Evolutionary conservation across 2,329 filamentous ascomycete genomes (phyloP), one percentile per base, ranked within the genome.

Genomic region (Dendryphion nanum): DNA sequence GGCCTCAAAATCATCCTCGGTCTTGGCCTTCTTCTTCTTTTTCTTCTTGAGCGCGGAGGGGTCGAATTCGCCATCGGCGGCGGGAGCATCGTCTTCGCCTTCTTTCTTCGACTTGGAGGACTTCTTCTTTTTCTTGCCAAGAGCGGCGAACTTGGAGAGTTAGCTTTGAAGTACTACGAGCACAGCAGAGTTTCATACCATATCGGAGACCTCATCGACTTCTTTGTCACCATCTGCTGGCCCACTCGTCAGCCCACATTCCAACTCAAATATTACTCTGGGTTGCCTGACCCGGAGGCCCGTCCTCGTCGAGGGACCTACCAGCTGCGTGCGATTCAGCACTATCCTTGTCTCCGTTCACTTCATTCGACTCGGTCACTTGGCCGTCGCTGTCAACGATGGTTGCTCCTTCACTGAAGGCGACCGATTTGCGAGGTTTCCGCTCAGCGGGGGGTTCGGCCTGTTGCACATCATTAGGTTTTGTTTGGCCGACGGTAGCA

Each of bases 371-470:
- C 70, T 86, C 83, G 59, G 81, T 88, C 64, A 96, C 82, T 64
- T 84, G 81, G 59, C 91, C 91, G 77, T 95, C 87, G 69, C 82
- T 81, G 74, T 95, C 87, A 67, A 96, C 90, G 59, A 95, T 82
- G 51, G 86, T 79, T 57, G 88, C 81, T 61, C 88, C 87, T 70
- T 93, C 86, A 65, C 85, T 90, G 69, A 97, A 97, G 50, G 89
- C 84, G 61, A 97, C 91, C 32, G 89, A 94, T 74, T 97, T 95
- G 72, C 90, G 86, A 61, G 85, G 82, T 69, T 86, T 89, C 64
- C 79, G 78, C 58, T 83, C 77, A 43, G 64, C 51, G 24, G 66
- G 55, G 45, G 66, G 52, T 48, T 69, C 64, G 59, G 72, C 68
- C 71, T 74, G 42, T 37, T 50, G n/a, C n/a, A n/a, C n/a, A n/a